Evolutionary conservation across 768 basidiomycete genomes (phyloP), one percentile per base, ranked within the genome.

Genomic region (Lactarius akahatsu): DNA sequence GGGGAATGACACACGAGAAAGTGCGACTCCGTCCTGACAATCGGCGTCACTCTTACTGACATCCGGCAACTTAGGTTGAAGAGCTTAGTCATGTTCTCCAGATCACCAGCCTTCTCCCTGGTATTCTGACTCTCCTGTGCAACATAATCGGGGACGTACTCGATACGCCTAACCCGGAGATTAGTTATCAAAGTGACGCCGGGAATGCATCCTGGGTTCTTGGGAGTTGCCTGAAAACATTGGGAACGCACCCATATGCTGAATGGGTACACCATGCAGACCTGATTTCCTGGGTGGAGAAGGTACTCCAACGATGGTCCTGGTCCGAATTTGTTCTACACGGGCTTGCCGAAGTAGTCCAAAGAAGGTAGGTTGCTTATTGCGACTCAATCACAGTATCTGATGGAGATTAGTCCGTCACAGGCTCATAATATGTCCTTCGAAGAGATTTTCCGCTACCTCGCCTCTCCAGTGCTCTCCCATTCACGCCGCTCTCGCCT

Each of bases 401-500:
- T 70, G 32, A 70, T 59, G n/a, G 3, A 16, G 5, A 32, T 34
- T 63, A 75, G 75, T n/a, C 64, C 71, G 2, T 9, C 62, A 59
- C 54, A 65, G 32, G 11, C 18, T 26, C 50, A 20, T 28, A 60
- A 50, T 40, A 30, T 70, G 38, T 43, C 80, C 1, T 78, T 89
- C 18, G 77, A 80, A 11, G 78, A 80, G 23, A 72, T 88, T 4
- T 91, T 90, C 69, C 74, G 80, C 0, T 71, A 72, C 28, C 76
- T 96, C 26, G 78, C 82, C 32, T 71, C 76, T 0, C 79, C 86
- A 23, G 74, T 97, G 1, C 77, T 90, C 3, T 96, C 94, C 0
- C 88, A 94, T 72, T 90, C 89, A 9, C 85, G 85, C 2, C 64
- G 78, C 1, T 78, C 91, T 6, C 87, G 96, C 15, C 78, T 89